A percentile compares a stretch with the other conserved stretches of the same genome.
phyloP scores from a whole-genome alignment of 768 basidiomycete species.

The Chalciporus pseudorubinellus region DNA sequence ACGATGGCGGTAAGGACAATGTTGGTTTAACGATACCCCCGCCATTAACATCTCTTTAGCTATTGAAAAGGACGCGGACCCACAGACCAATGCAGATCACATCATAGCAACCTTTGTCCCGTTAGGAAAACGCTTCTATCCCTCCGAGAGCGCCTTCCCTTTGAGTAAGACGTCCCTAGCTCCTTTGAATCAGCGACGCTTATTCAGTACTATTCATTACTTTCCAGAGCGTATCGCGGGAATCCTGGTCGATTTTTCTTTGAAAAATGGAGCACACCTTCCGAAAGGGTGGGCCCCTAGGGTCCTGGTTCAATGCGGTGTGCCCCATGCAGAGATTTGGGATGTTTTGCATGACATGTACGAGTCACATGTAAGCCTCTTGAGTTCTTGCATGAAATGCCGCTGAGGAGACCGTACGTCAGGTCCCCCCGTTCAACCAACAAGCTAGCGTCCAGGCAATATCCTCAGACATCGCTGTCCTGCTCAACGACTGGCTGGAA shows the following conservation, averaged over 20 bases:
- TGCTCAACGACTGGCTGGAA: slow-evolving; percentile 79
- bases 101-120: slow-evolving; percentile 64
- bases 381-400: neutral
- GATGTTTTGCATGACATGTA: slow-evolving; percentile 84
- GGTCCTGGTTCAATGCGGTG: slow-evolving; percentile 75
- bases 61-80: slow-evolving; percentile 54
- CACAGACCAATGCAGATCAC: slow-evolving; percentile 54
- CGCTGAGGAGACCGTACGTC: slow-evolving; percentile 4
- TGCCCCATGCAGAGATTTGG: slow-evolving; percentile 81
- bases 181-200: neutral
- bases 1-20: slow-evolving; percentile 64
- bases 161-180: slow-evolving; percentile 52
- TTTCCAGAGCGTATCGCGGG: slow-evolving; percentile 68
- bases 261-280: slow-evolving; percentile 55
- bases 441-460: slow-evolving; percentile 77
- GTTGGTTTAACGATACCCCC: neutral
- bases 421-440: slow-evolving; percentile 84
- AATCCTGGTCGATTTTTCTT: slow-evolving; percentile 71
- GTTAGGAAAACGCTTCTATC: slow-evolving; percentile 83
- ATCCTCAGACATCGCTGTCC: slow-evolving; percentile 76
- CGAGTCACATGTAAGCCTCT: slow-evolving; percentile 70
- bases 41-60: slow-evolving; percentile 36
- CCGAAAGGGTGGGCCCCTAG: slow-evolving; percentile 81
- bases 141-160: slow-evolving; percentile 89
- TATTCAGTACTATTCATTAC: neutral